A percentile compares a stretch with the other conserved stretches of the same genome.
Conservation (phyloP, 257 asterid species). For the Hygrophila difformis region DNA sequence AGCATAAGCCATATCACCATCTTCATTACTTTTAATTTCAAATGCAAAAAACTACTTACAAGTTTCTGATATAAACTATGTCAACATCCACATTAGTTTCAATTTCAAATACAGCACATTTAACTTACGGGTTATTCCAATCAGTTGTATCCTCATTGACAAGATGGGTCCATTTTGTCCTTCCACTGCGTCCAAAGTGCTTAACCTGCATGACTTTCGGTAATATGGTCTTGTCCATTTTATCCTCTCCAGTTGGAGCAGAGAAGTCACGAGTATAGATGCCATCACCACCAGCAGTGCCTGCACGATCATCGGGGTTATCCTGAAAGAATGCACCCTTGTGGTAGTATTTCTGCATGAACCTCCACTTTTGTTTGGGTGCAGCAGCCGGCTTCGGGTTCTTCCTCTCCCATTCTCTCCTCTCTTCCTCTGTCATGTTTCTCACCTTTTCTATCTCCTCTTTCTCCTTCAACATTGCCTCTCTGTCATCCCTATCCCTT, state of each 20-base stretch:
- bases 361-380: constrained; percentile 64
- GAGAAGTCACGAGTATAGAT: constrained; percentile 75
- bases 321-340: constrained; percentile 94
- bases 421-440: constrained; percentile 94
- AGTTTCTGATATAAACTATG: too few species aligned
- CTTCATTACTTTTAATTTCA: constrained; percentile 2
- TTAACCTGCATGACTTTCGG: constrained; percentile 98
- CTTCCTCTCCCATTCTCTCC: constrained; percentile 97
- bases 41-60: too few species aligned
- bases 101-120: too few species aligned
- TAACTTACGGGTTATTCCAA: constrained; percentile 92
- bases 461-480: constrained; percentile 69
- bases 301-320: constrained; percentile 55
- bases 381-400: constrained; percentile 51
- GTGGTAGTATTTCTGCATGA: constrained; percentile 96
- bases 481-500: constrained; percentile 90
- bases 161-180: constrained; percentile 96
- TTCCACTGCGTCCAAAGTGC: constrained; percentile 95
- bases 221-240: constrained; percentile 72
- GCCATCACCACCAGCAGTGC: constrained; percentile 50
- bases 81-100: too few species aligned
- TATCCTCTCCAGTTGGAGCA: constrained; percentile 91
- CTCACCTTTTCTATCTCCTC: constrained; percentile 91
- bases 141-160: constrained; percentile 95
- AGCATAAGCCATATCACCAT: not conserved